These are phyloP conservation scores for Juncus inflexus DNA, from an alignment of 176 grass and related monocot genomes.

Conservation along the genomic window DNA sequence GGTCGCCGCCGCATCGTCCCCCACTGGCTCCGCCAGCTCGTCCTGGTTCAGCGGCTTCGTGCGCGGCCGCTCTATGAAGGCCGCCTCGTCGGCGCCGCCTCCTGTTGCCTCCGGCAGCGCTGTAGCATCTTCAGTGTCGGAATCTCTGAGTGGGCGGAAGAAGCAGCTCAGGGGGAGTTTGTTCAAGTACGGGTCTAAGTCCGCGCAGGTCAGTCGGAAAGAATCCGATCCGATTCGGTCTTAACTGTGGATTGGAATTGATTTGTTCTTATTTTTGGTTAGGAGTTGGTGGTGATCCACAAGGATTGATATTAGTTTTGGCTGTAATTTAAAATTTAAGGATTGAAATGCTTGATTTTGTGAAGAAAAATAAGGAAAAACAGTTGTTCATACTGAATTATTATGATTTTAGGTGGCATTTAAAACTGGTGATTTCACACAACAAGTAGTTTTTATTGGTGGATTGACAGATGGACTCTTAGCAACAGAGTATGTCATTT, in stretches of 20 bases:
- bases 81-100: conserved; percentile 21
- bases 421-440: conserved; percentile 81
- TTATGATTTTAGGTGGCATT: conserved; percentile 67
- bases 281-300: not conserved
- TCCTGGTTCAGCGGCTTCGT: conserved; percentile 79
- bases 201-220: conserved; percentile 49
- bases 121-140: conserved; percentile 27
- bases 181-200: conserved; percentile 90
- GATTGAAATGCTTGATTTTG: not conserved
- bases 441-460: conserved; percentile 92
- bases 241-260: not conserved
- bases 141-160: conserved; percentile 27
- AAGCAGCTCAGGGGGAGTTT: conserved; percentile 60
- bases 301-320: not conserved
- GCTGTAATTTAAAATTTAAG: conserved; percentile 18
- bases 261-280: not conserved
- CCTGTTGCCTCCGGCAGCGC: conserved; percentile 35
- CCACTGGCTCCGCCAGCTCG: conserved; percentile 29
- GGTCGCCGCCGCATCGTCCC: conserved; percentile 35
- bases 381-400: not conserved
- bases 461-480: conserved; percentile 87
- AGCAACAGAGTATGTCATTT: conserved; percentile 71
- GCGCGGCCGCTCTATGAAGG: conserved; percentile 41
- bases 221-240: not conserved
- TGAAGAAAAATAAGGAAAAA: too few species aligned